Percentiles rank a stretch among this genome's conserved stretches.
These are phyloP conservation scores for Cytospora piceicola DNA, from an alignment of 2,329 filamentous ascomycete genomes.

Conservation along the genomic window DNA sequence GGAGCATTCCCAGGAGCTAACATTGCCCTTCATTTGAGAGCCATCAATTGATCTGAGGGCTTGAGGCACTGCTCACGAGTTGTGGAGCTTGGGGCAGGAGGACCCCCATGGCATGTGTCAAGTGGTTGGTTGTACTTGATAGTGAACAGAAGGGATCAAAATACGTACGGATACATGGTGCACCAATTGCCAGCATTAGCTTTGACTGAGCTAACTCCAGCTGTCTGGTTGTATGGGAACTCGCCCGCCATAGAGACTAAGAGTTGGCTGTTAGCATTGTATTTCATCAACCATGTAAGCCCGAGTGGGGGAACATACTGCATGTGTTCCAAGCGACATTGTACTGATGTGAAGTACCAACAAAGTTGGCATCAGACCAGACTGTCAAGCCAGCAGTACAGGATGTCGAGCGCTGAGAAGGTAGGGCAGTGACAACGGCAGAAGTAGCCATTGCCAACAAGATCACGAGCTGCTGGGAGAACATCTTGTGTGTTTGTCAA, in stretches of 20 bases:
- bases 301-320: neutral
- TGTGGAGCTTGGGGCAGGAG: neutral
- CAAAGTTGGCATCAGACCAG: slow-evolving; percentile 28
- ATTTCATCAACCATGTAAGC: neutral
- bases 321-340: slow-evolving; percentile 26
- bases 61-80: too few relatives aligned
- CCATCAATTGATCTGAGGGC: too few relatives aligned
- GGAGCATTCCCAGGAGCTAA: too few relatives aligned
- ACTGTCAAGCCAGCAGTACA: slow-evolving; percentile 19
- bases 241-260: slow-evolving; percentile 25
- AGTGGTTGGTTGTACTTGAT: too few relatives aligned
- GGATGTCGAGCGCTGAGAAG: slow-evolving; percentile 4
- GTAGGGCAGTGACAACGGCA: slow-evolving; percentile 1
- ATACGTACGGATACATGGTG: slow-evolving; percentile 23
- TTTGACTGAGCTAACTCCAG: slow-evolving; percentile 22
- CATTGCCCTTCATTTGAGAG: too few relatives aligned
- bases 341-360: slow-evolving; percentile 19
- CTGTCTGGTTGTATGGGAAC: slow-evolving; percentile 17
- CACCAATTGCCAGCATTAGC: slow-evolving; percentile 25
- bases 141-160: neutral
- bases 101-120: too few relatives aligned
- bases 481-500: neutral
- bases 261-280: neutral
- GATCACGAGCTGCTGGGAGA: neutral
- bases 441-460: neutral